Conservation (phyloP, 371 early-diverging fungal species). For the Mucor velutinosus region DNA sequence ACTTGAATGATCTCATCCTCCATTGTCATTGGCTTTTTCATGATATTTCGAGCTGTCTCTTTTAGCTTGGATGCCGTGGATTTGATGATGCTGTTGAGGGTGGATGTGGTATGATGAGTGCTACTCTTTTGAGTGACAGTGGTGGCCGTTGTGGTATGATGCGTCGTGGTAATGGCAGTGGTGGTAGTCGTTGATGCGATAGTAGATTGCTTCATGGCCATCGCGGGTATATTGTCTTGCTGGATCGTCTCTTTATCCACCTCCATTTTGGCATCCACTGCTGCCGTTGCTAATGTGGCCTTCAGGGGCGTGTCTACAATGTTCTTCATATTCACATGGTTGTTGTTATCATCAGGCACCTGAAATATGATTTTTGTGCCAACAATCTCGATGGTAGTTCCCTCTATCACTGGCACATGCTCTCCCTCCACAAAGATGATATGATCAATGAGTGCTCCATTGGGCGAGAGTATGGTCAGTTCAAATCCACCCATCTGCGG, state of each 20-base stretch:
- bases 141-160: too few relatives aligned
- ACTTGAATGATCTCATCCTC: constrained; percentile 24
- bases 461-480: constrained; percentile 51
- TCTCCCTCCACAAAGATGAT: constrained; percentile 26
- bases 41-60: background rate
- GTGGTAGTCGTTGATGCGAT: background rate
- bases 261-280: background rate
- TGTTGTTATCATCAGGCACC: constrained; percentile 1
- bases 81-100: background rate
- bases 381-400: constrained; percentile 29
- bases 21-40: constrained; percentile 6
- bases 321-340: background rate
- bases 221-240: background rate
- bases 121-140: background rate
- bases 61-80: background rate
- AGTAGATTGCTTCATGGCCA: background rate
- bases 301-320: background rate
- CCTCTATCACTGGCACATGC: constrained; percentile 28
- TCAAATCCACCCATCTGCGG: constrained; percentile 32
- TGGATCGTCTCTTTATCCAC: background rate
- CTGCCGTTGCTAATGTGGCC: background rate
- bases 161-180: background rate
- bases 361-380: constrained; percentile 30
- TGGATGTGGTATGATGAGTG: background rate
- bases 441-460: constrained; percentile 42